phyloP scores from a whole-genome alignment of 2,329 filamentous ascomycete genomes.

The Ceratocystis albifundus region DNA sequence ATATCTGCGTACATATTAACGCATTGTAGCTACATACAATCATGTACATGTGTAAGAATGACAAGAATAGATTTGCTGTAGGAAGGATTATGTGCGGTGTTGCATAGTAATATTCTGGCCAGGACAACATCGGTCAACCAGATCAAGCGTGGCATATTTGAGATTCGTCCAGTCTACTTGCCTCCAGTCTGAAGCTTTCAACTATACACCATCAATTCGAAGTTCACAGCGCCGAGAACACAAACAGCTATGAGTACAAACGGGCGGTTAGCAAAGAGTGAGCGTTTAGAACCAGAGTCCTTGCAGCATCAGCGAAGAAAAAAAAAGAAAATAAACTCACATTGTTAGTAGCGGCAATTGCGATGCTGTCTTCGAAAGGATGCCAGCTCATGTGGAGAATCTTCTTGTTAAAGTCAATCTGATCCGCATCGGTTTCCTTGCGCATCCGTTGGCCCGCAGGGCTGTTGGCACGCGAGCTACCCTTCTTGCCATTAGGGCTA shows the following conservation, averaged over 20 bases:
- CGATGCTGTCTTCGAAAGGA: constrained; percentile 98
- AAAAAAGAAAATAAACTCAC: constrained; percentile 47
- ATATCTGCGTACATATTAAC: constrained; percentile 1
- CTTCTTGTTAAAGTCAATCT: constrained; percentile 99
- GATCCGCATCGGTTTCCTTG: constrained; percentile 97
- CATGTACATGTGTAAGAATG: not conserved
- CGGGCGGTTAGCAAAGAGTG: not conserved
- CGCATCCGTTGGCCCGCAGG: constrained; percentile 90
- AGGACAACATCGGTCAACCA: constrained; percentile 6
- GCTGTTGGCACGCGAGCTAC: constrained; percentile 74
- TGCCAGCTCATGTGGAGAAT: constrained; percentile 99
- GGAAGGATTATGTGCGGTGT: constrained; percentile 20
- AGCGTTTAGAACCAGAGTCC: not conserved
- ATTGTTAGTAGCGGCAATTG: constrained; percentile 98
- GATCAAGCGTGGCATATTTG: not conserved
- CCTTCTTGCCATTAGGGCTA: constrained; percentile 74
- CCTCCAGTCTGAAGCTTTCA: not conserved
- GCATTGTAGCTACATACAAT: constrained; percentile 1
- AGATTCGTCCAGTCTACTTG: constrained; percentile 8
- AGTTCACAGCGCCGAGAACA: constrained; percentile 61
- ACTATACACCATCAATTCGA: not conserved
- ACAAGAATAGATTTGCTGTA: constrained; percentile 8
- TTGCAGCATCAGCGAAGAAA: not conserved
- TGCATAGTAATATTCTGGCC: constrained; percentile 14
- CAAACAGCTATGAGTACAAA: constrained; percentile 49